Evolutionary conservation across 73 alveolate species (phyloP).

Genomic region (Paramecium biaurelia): DNA sequence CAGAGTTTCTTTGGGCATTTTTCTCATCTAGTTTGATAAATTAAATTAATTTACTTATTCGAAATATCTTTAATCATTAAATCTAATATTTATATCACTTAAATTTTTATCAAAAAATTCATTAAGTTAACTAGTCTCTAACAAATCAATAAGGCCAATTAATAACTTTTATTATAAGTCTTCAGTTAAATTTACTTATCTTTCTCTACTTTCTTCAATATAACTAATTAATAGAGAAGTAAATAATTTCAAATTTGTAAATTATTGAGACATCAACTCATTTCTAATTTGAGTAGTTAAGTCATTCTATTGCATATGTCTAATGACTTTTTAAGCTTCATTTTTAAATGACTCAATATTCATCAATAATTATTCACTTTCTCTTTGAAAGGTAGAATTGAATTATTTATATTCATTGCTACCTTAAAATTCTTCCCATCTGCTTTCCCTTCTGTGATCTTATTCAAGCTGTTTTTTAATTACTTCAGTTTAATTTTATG

Average conservation of each 20-base stretch:
- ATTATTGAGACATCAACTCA: slow-evolving; percentile 20
- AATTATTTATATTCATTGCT: slow-evolving; percentile 10
- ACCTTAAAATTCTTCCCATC: slow-evolving; percentile 28
- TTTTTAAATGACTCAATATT: slow-evolving; percentile 14
- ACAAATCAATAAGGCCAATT: not conserved
- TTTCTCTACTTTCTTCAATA: slow-evolving; percentile 53
- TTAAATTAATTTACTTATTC: not conserved
- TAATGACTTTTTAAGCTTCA: slow-evolving; percentile 11
- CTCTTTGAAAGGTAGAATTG: slow-evolving; percentile 17
- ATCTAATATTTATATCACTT: slow-evolving; percentile 48
- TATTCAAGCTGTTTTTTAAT: slow-evolving; percentile 24
- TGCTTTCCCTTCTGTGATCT: slow-evolving; percentile 30
- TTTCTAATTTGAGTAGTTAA: not conserved
- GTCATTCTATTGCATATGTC: not conserved
- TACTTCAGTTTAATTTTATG: slow-evolving; percentile 2
- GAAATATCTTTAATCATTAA: slow-evolving; percentile 43
- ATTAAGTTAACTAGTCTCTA: slow-evolving; percentile 53
- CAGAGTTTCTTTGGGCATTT: slow-evolving; percentile 9
- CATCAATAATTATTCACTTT: not conserved
- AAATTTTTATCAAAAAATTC: slow-evolving; percentile 58
- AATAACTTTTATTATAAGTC: not conserved
- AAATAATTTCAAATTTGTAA: not conserved
- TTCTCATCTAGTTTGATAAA: slow-evolving; percentile 17
- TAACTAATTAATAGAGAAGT: not conserved
- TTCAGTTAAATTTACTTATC: slow-evolving; percentile 20